Conservation (phyloP, 345 rosid genomes). For the Lumnitzera littorea region DNA sequence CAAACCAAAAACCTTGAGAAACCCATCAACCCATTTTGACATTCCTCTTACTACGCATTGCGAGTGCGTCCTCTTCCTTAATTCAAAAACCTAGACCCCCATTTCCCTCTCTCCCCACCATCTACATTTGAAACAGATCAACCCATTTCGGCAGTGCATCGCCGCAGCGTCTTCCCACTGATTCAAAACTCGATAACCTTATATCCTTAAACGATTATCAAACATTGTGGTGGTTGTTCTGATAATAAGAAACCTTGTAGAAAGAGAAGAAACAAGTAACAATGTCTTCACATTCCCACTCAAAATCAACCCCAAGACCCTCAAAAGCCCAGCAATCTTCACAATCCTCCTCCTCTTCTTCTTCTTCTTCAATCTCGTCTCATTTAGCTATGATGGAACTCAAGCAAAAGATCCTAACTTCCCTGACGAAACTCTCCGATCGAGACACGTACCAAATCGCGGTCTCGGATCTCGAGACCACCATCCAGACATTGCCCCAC, state of each 20-base stretch:
- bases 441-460: slow-evolving; percentile 97
- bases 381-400: slow-evolving; percentile 94
- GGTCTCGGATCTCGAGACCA: slow-evolving; percentile 76
- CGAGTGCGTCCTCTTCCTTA: no score
- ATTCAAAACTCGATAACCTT: no score
- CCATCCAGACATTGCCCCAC: slow-evolving; percentile 54
- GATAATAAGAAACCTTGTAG: no score
- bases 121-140: background rate
- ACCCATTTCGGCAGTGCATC: background rate
- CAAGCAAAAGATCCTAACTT: slow-evolving; percentile 83
- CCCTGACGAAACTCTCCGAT: slow-evolving; percentile 83
- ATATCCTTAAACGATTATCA: no score
- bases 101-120: background rate
- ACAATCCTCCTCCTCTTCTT: slow-evolving; percentile 13
- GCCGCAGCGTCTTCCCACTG: no score
- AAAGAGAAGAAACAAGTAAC: background rate
- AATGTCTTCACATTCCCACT: slow-evolving; percentile 15
- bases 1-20: no score
- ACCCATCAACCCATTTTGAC: no score
- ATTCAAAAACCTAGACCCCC: no score
- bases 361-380: slow-evolving; percentile 57
- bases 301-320: slow-evolving; percentile 28
- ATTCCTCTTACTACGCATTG: no score
- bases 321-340: slow-evolving; percentile 12
- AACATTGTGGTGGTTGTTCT: no score